Percentiles rank a stretch among this genome's conserved stretches.
Conservation (phyloP, 768 basidiomycete species). For the Paxillus rubicundulus region DNA sequence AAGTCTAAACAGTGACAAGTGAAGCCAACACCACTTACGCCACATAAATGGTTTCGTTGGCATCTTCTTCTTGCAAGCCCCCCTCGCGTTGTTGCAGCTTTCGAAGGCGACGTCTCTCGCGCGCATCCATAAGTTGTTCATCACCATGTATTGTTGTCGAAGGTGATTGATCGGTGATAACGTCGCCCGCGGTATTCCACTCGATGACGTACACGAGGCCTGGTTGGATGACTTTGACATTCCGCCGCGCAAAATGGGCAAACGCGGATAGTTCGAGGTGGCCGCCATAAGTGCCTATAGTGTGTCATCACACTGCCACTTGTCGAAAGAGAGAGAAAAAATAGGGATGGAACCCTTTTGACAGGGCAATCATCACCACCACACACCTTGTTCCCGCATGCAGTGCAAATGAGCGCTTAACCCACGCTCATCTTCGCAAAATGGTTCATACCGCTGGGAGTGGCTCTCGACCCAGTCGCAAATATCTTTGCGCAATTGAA, state of each 20-base stretch:
- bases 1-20: constrained; percentile 2
- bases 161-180: constrained; percentile 25
- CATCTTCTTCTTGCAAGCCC: constrained; percentile 16
- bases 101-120: constrained; percentile 43
- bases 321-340: constrained; percentile 10
- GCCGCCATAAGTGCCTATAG: constrained; percentile 81
- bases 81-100: constrained; percentile 36
- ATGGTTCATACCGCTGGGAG: constrained; percentile 74
- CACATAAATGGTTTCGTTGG: constrained; percentile 64
- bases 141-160: constrained; percentile 27
- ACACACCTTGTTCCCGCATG: constrained; percentile 76
- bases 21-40: constrained; percentile 57
- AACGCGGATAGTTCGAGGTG: constrained; percentile 94
- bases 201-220: constrained; percentile 89
- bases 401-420: constrained; percentile 67
- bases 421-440: constrained; percentile 84
- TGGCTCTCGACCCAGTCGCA: constrained; percentile 79
- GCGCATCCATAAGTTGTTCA: constrained; percentile 30
- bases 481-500: constrained; percentile 66
- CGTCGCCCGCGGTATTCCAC: constrained; percentile 62
- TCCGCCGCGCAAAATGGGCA: constrained; percentile 70
- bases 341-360: neutral
- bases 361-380: constrained; percentile 1
- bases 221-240: constrained; percentile 92
- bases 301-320: constrained; percentile 11